Conservation (phyloP, 116 monocot species). For the Cymodocea nodosa region DNA sequence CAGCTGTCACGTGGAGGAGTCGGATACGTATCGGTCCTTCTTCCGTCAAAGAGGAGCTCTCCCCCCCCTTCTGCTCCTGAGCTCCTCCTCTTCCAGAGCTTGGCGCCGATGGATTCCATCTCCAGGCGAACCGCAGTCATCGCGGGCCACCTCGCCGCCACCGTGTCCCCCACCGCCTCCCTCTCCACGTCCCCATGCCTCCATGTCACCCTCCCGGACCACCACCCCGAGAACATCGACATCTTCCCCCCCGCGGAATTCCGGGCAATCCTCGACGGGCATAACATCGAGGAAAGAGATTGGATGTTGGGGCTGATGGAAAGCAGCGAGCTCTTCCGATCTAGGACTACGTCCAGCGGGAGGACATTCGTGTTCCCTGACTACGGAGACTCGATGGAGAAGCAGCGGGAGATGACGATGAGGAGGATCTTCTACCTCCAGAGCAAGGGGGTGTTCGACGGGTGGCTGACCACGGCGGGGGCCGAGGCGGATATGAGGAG, state of each 20-base stretch:
- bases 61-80: too few relatives aligned
- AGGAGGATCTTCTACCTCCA: conserved; percentile 47
- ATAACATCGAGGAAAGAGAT: conserved; percentile 44
- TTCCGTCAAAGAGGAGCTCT: too few relatives aligned
- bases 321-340: conserved; percentile 59
- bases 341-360: conserved; percentile 16
- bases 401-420: conserved; percentile 84
- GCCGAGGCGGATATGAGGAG: conserved; percentile 47
- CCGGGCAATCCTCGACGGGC: conserved; percentile 58
- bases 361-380: conserved; percentile 52
- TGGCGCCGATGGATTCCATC: background rate
- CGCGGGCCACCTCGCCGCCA: conserved; percentile 20
- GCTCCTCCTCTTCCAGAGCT: too few relatives aligned
- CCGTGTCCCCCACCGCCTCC: background rate
- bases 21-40: too few relatives aligned
- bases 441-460: conserved; percentile 45
- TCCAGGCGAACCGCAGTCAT: conserved; percentile 23
- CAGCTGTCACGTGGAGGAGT: too few relatives aligned
- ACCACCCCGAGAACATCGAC: conserved; percentile 10
- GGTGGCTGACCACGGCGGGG: conserved; percentile 54
- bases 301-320: conserved; percentile 70
- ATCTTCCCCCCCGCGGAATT: conserved; percentile 32
- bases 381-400: conserved; percentile 80
- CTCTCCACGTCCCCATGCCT: conserved; percentile 30
- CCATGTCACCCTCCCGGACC: conserved; percentile 36